Percentiles rank a stretch among this genome's conserved stretches.
Evolutionary conservation across 2,329 filamentous ascomycete species (phyloP).

Genomic region (Madurella fahalii): DNA sequence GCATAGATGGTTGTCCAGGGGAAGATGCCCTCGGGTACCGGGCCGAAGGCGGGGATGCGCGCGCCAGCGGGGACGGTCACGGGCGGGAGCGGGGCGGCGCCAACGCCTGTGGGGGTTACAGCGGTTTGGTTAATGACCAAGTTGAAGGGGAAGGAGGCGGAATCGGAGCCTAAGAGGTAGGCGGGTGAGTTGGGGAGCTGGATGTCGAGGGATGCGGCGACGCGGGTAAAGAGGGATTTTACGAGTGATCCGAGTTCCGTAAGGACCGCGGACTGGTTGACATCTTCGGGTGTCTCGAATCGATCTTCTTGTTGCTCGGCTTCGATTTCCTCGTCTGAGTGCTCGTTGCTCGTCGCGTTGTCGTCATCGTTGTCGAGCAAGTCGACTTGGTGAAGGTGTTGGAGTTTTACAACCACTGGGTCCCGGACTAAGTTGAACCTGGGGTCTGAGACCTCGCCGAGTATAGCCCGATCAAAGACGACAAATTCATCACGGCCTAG

Average conservation of each 20-base stretch:
- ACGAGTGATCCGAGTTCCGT: conserved; percentile 40
- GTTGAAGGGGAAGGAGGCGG: conserved; percentile 27
- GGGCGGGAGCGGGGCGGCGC: conserved; percentile 49
- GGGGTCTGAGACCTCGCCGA: conserved; percentile 73
- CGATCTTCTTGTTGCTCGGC: conserved; percentile 17
- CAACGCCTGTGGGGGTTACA: conserved; percentile 34
- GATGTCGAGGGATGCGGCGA: conserved; percentile 40
- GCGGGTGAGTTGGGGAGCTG: conserved; percentile 24
- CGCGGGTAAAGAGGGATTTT: conserved; percentile 43
- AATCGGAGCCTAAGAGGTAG: conserved; percentile 5
- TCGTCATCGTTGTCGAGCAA: conserved; percentile 58
- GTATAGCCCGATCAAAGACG: conserved; percentile 70
- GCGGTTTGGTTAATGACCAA: conserved; percentile 35
- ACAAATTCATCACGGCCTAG: conserved; percentile 86
- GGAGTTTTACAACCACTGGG: conserved; percentile 39
- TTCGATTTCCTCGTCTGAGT: conserved; percentile 20
- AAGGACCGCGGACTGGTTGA: conserved; percentile 7
- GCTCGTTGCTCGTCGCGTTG: conserved; percentile 10
- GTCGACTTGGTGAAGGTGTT: conserved; percentile 58
- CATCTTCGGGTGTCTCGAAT: conserved; percentile 14
- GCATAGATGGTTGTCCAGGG: conserved; percentile 70
- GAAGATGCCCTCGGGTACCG: conserved; percentile 42
- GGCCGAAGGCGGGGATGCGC: conserved; percentile 27
- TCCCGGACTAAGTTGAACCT: conserved; percentile 79
- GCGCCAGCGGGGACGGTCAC: conserved; percentile 37